Base-by-base conservation (phyloP, 768 basidiomycete species). In the Tubosaeta sp. region DNA sequence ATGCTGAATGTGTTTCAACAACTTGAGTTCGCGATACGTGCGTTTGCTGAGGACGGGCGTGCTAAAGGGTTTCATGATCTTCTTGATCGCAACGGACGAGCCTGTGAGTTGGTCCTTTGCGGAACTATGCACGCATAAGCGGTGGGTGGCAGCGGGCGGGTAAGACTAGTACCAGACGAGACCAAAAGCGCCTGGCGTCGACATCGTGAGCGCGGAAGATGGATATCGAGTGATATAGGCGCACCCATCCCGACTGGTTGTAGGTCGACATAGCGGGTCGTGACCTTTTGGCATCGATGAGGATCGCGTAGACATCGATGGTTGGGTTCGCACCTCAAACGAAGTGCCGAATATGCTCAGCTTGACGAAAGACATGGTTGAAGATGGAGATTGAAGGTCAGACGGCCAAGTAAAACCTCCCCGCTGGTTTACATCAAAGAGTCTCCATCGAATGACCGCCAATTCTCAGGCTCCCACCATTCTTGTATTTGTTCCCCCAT, bases 11-110 rank as follows among this genome's bases (percentile, higher is more conserved):
- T 99, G 95, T 74, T 98, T 98, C 66, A 99, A 80, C 38, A 99
- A 80, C 73, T 99, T 99, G 63, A 99, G 81, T 74, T 99, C 97
- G 55, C 97, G 83, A 71, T 98, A 98, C 1, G 97, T 99, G 58
- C 97, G 80, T 74, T 98, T 98, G 71, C 86, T 88, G 62, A 99
- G 79, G n/a, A 99, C 97, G 17, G 97, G 95, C 6, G 97, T 97
- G 68, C 88, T 91, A 76, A 99, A 99, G 7, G 97, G 97, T 72
- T 99, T 99, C 95, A 98, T 98, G 77, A 98, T 99, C 84, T 98
- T 98, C 83, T 99, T 99, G 77, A 99, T 95, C 65, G 97, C 97
- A 52, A 95, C 95, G 16, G 91, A 89, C 43, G 92, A 83, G 38
- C 84, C 88, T 9, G 93, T 95, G 50, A 98, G 82, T 71, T 97